Evolutionary conservation across 1,139 yeast genomes (phyloP), one percentile per base, ranked within the genome.

Genomic region (Citeromyces hawaiiensis): DNA sequence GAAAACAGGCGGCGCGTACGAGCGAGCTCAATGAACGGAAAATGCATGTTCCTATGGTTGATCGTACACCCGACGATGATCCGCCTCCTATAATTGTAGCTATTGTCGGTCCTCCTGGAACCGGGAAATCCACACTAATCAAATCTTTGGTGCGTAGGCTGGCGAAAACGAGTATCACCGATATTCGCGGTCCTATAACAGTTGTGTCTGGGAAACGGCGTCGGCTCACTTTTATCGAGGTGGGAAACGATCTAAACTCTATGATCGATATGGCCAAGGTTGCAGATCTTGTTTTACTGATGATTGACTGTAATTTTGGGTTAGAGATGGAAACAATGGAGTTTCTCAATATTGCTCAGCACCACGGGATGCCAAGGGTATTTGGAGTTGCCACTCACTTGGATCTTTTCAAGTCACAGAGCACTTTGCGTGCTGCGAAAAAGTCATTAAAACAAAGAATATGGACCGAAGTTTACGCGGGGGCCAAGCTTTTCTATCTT

Each of bases 251-350:
- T 57, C 63, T 93, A 55, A 88, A 87, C 56, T 80, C 96, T 3
- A 91, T 93, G 98, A 78, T 88, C 36, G 99, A 93, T 61, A 76
- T 93, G 36, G 96, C 98, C 30, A 93, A 93, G 54, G 76, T 88
- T 41, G 96, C 97, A 0, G 99, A 93, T 59, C 67, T 93, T 47
- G 95, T 93, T 16, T 66, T 93, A 42, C 60, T 93, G 45, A 64
- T 91, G 69, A 77, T 93, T 46, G 99, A 93, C 63, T 98, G 98
- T 45, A 93, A 93, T 58, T 93, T 86, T 57, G 99, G 99, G 4
- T 77, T 93, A 46, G 99, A 93, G 63, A 93, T 93, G 99, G 99
- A 93, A 60, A 93, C 98, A 13, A 93, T 93, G 98, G 99, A 93
- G 60, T 93, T 93, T 55, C 69, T 93, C 47, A 93, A 93, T 55